Base-by-base conservation (phyloP, 78 protist species). In the Tieghemostelium lacteum region DNA sequence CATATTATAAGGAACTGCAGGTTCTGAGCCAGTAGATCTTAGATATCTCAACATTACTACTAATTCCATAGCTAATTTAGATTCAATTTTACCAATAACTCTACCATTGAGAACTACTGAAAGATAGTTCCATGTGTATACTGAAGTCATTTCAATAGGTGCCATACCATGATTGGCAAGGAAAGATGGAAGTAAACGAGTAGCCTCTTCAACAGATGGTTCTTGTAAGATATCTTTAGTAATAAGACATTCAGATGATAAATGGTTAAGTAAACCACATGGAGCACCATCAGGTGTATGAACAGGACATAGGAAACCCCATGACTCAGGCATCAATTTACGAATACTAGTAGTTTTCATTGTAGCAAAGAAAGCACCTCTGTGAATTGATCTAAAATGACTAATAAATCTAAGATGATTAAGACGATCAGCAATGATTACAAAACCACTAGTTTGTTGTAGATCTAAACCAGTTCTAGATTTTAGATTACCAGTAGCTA, bases 201-300 rank as follows among this genome's bases (percentile, higher is more conserved):
- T 40, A 17, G 45, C 63, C 52, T 64, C 62, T 2, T 3, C 17
- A 5, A 45, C 45, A 3, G 34, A 0, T 29, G 26, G 16, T 37
- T 80, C 88, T 67, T 80, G 88, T 12, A 19, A 14, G 52, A 73
- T 67, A 67, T 80, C 88, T 16, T 52, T n/a, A 45, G 88, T 80
- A 29, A 80, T 60, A 54, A 57, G 19, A 85, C 99, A 97, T 10
- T 29, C 36, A 24, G 49, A 19, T 0, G 99, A 49, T 37, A 99
- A 73, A 75, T 98, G 99, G 88, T 97, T 98, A 29, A 98, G 75
- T 31, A 99, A 94, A 40, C 99, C 99, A 69, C 99, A 99, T 29
- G 99, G 99, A 28, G 98, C 94, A 22, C 99, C 99, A 72, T 99
- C 99, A 42, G 99, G 99, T 3, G 99, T 98, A 98, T 99, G 99